A percentile compares a stretch with the other conserved stretches of the same genome.
These are phyloP conservation scores for Ceratobasidium sp. DNA, from an alignment of 1,284 basidiomycete genomes.

Conservation along the genomic window DNA sequence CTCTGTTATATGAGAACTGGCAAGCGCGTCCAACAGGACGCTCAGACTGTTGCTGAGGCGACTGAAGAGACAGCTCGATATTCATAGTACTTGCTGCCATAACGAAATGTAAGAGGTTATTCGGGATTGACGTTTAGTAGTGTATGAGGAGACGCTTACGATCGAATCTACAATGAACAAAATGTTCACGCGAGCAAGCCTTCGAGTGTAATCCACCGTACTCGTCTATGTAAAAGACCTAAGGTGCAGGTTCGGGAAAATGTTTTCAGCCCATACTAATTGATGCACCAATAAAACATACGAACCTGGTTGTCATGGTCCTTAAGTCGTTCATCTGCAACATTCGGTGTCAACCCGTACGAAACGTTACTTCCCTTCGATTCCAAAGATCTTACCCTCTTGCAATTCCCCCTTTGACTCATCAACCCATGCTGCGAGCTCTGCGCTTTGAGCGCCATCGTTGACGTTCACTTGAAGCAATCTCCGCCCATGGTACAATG, in stretches of 20 bases:
- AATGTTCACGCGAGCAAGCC: background rate
- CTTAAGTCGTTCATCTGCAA: constrained; percentile 1
- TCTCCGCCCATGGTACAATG: background rate
- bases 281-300: background rate
- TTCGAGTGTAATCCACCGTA: constrained; percentile 17
- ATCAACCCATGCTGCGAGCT: constrained; percentile 14
- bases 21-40: background rate
- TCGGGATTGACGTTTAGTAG: too few relatives aligned
- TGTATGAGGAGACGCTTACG: background rate
- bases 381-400: background rate
- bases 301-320: constrained; percentile 26
- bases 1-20: constrained; percentile 5
- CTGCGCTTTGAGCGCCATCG: background rate
- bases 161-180: background rate
- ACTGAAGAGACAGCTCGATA: background rate
- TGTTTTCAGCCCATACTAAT: background rate
- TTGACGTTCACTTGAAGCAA: background rate
- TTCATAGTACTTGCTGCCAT: background rate
- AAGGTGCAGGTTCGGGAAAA: background rate
- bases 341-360: background rate
- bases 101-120: too few relatives aligned
- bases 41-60: background rate
- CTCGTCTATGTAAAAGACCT: constrained; percentile 28
- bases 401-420: constrained; percentile 22
- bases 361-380: background rate